phyloP scores from a whole-genome alignment of 129 eudicot species.

The Rutidosis leptorrhynchoides region DNA sequence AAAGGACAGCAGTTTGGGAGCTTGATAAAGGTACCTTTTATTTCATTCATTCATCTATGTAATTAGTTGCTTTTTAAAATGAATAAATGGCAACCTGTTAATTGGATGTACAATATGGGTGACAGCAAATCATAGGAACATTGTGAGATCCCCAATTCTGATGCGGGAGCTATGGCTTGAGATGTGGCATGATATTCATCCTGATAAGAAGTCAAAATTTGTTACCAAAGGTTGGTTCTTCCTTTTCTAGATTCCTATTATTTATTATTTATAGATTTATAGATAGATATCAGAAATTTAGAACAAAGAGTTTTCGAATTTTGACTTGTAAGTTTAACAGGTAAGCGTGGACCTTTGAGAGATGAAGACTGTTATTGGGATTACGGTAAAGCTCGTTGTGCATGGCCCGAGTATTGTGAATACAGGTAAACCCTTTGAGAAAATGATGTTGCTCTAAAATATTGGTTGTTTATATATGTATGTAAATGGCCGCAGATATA shows the following conservation, averaged over 20 bases:
- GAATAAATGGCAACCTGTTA: not conserved
- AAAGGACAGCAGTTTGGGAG: conserved; percentile 97
- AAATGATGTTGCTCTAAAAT: not conserved
- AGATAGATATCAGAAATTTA: too few relatives aligned
- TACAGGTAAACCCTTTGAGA: conserved; percentile 51
- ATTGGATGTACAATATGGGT: conserved; percentile 2
- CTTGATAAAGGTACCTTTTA: conserved; percentile 68
- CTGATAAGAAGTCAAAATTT: conserved; percentile 70
- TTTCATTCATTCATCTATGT: not conserved
- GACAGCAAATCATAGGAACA: conserved; percentile 91
- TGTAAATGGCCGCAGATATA: conserved; percentile 50
- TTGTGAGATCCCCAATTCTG: conserved; percentile 78
- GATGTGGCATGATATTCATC: conserved; percentile 98
- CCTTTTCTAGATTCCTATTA: conserved; percentile 10
- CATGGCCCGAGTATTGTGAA: conserved; percentile 94
- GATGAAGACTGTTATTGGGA: conserved; percentile 96
- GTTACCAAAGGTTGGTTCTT: conserved; percentile 67
- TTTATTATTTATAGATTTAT: too few relatives aligned
- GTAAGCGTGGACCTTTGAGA: conserved; percentile 90
- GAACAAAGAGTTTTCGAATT: conserved; percentile 2
- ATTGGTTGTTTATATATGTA: conserved; percentile 18
- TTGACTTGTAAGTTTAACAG: conserved; percentile 41
- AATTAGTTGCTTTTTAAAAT: not conserved
- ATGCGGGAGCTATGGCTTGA: conserved; percentile 99
- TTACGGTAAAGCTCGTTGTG: conserved; percentile 93